Evolutionary conservation across 179 eudicot genomes (phyloP).

Genomic region (Corrigiola litoralis): DNA sequence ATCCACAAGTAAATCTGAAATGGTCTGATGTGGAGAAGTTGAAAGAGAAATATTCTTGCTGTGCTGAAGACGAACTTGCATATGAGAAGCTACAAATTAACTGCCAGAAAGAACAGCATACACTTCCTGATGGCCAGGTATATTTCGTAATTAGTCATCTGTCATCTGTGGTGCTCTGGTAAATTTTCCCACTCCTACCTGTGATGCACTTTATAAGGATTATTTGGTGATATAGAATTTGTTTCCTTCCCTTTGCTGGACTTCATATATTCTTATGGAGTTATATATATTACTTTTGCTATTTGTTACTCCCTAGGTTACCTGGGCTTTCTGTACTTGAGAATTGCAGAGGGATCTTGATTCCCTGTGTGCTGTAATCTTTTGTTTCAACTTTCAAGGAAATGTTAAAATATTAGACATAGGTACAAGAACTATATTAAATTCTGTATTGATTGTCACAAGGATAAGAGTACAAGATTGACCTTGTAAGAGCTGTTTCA

Average conservation of each 20-base stretch:
- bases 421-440: too few species aligned
- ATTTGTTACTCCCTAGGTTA: too few species aligned
- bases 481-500: too few species aligned
- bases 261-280: too few species aligned
- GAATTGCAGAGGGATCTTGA: too few species aligned
- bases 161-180: not conserved
- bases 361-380: too few species aligned
- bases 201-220: not conserved
- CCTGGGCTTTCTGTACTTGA: too few species aligned
- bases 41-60: constrained; percentile 68
- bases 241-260: not conserved
- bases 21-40: constrained; percentile 58
- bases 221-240: not conserved
- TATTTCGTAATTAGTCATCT: not conserved
- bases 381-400: too few species aligned
- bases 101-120: constrained; percentile 62
- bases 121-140: constrained; percentile 94
- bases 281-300: too few species aligned
- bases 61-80: constrained; percentile 76
- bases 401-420: too few species aligned
- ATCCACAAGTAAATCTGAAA: constrained; percentile 48
- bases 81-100: constrained; percentile 45
- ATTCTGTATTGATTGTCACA: too few species aligned
- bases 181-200: not conserved
- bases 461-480: too few species aligned